Base-by-base conservation (phyloP, 1,284 basidiomycete genomes). In the Trametes sp. region DNA sequence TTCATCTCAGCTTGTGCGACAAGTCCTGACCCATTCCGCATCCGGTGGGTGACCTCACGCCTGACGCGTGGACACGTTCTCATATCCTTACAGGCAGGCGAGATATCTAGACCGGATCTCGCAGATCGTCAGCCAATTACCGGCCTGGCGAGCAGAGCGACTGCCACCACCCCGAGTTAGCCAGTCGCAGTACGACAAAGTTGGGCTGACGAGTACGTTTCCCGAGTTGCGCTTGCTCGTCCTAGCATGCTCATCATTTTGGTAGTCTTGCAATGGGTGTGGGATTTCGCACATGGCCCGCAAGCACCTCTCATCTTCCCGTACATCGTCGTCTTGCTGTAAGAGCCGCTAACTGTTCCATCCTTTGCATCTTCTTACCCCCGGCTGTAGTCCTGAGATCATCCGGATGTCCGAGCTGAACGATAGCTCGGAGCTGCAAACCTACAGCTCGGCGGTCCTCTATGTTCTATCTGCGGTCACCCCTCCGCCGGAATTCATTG, bases 181-280 rank as follows among this genome's bases (percentile, higher is more conserved):
- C 66, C 92, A 88, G 74, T 94, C 85, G 42, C 87, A 89, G 80
- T 97, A 97, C 75, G 95, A 98, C 78, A 95, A 93, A 79, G 87
- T 94, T 59, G 90, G 92, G 13, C 77, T 94, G 61, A 91, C 91
- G 24, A 77, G 91, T 92, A 75, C 71, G 86, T 53, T 13, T 75
- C 35, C 54, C 16, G 46, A 44, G 26, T 24, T 46, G 28, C 24
- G 14, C 19, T 21, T 6, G 29, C 16, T n/a, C 9, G 45, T 42
- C 28, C 19, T 33, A 29, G 14, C 2, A 7, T 48, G 33, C 54
- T 55, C 23, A 44, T 72, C 65, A 74, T 66, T 31, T 63, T 59
- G 33, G 49, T 64, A 92, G 90, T 94, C 63, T 74, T 95, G 28
- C 84, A 89, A 68, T 94, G 90, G 91, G 81, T 94, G 52, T 95